phyloP scores from a whole-genome alignment of 2,329 filamentous ascomycete species.

The Monosporascus sp. region DNA sequence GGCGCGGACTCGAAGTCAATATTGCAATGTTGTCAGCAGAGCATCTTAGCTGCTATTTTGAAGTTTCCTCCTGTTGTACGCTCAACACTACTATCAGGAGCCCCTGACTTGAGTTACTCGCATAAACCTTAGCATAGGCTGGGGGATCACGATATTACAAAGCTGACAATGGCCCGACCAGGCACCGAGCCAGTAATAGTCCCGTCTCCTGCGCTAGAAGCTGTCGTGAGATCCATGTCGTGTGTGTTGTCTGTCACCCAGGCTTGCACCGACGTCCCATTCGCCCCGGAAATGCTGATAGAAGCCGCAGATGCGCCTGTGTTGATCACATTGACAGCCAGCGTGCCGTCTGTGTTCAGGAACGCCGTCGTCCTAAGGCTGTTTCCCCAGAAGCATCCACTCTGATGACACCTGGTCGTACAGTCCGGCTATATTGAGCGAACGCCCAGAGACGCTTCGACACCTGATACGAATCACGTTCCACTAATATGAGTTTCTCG shows the following conservation, averaged over 20 bases:
- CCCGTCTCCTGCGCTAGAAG: slow-evolving; percentile 10
- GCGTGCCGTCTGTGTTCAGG: slow-evolving; percentile 27
- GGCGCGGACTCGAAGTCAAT: too few relatives aligned
- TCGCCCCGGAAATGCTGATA: slow-evolving; percentile 25
- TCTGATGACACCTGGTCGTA: slow-evolving; percentile 24
- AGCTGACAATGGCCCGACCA: slow-evolving; percentile 5
- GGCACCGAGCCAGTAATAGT: slow-evolving; percentile 18
- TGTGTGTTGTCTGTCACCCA: slow-evolving; percentile 33
- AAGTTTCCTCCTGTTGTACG: slow-evolving; percentile 6
- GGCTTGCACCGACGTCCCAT: slow-evolving; percentile 20
- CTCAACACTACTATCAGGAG: slow-evolving; percentile 9
- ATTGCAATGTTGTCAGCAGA: neutral
- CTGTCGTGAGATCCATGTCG: slow-evolving; percentile 14
- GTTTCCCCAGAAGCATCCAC: slow-evolving; percentile 18
- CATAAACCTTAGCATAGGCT: slow-evolving; percentile 6
- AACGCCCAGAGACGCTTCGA: slow-evolving; percentile 23
- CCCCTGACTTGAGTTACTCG: slow-evolving; percentile 12
- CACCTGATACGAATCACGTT: slow-evolving; percentile 11
- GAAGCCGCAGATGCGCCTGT: slow-evolving; percentile 19
- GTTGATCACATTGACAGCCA: slow-evolving; percentile 28
- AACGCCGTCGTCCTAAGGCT: slow-evolving; percentile 16
- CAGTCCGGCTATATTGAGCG: slow-evolving; percentile 26
- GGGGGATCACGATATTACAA: slow-evolving; percentile 10
- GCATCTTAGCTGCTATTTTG: slow-evolving; percentile 3
- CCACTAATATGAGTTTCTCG: slow-evolving; percentile 20